Evolutionary conservation across 2,329 filamentous ascomycete species (phyloP), one percentile per base, ranked within the genome.

Genomic region (Fusarium stilboides): DNA sequence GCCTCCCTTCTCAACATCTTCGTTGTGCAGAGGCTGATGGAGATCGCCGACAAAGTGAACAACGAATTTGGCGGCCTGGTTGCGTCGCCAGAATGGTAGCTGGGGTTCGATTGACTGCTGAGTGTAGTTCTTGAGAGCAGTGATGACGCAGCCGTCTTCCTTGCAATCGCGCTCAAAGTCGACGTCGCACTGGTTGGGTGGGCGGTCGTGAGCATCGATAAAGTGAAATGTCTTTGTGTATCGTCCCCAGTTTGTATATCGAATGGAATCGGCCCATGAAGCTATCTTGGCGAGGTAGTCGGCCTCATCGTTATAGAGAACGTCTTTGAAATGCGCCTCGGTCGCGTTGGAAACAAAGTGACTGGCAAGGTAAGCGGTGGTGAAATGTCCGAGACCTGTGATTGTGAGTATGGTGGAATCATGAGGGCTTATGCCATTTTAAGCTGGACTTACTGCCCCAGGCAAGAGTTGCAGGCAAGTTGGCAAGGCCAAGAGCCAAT

Each of bases 11-110:
- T 84, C 83, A 8, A 90, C 85, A 57, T 90, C 84, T 78, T 92
- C 89, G 55, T 86, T 87, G 77, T 92, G 89, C 59, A 92, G 81
- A 31, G 89, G 89, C 79, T 92, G 88, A 77, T 92, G 89, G 62
- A 92, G 87, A 77, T 92, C 91, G 55, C 89, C 89, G 55, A 92
- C 79, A 75, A 93, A 92, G 78, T 93, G 88, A 40, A 90, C 78
- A 59, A 90, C 82, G 75, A 91, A 91, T 80, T 90, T 91, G 75
- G 88, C 87, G 4, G 89, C 89, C 77, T 90, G 85, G 51, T 81
- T 82, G 49, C 85, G 83, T 65, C 84, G 82, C 77, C 79, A 83
- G 4, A 77, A 72, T 31, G 77, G 78, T 49, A 90, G 75, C 8
- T 69, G 55, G 9, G 79, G 64, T 71, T 89, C 84, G 34, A 87